Percentiles rank a stretch among this genome's conserved stretches.
These are phyloP conservation scores for Saposhnikovia divaricata DNA, from an alignment of 129 eudicot genomes.

Conservation along the genomic window DNA sequence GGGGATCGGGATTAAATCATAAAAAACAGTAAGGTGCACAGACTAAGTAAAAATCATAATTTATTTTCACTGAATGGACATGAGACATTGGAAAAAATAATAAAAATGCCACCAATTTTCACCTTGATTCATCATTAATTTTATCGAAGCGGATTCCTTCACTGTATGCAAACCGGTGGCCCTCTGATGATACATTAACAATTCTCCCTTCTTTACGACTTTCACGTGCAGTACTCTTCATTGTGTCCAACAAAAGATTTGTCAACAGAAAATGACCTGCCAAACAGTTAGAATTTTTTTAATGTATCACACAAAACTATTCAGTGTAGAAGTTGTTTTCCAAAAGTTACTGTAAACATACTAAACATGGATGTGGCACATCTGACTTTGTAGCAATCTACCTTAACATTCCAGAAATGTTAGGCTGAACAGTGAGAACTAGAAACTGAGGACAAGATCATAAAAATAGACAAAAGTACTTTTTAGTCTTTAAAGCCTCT, in stretches of 20 bases:
- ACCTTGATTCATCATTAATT: slow-evolving; percentile 74
- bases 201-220: slow-evolving; percentile 85
- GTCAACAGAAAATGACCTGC: slow-evolving; percentile 89
- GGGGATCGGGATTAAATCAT: slow-evolving; percentile 22
- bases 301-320: background rate
- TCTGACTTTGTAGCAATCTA: background rate
- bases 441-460: background rate
- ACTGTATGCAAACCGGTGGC: slow-evolving; percentile 39
- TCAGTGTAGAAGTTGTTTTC: background rate
- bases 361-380: background rate
- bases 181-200: slow-evolving; percentile 73
- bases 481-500: background rate
- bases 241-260: slow-evolving; percentile 71
- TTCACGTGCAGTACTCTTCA: slow-evolving; percentile 66
- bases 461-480: background rate
- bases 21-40: background rate
- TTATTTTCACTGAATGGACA: background rate
- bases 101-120: background rate
- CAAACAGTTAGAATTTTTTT: background rate
- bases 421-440: background rate
- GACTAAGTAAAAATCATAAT: background rate
- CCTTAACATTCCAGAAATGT: background rate
- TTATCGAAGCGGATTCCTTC: slow-evolving; percentile 82
- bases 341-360: background rate
- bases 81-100: background rate